These are phyloP conservation scores for Leccinum obscurum DNA, from an alignment of 768 basidiomycete species.

Conservation along the genomic window DNA sequence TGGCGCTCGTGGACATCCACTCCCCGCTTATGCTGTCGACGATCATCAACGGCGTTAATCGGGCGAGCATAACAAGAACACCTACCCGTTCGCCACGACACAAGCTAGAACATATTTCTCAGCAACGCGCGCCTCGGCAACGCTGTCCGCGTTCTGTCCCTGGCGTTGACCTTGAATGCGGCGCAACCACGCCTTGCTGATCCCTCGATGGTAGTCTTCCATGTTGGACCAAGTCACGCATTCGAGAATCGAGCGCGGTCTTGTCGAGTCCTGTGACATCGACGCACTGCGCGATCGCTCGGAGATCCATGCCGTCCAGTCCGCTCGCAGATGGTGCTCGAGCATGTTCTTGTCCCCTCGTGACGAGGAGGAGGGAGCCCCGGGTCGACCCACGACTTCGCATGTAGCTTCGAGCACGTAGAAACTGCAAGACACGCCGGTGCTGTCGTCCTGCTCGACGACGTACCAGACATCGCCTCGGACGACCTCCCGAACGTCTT, in stretches of 20 bases:
- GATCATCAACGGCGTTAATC: too few relatives aligned
- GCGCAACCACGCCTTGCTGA: conserved; percentile 65
- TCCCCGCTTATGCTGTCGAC: too few relatives aligned
- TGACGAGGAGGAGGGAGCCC: conserved; percentile 15
- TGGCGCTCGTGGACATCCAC: too few relatives aligned
- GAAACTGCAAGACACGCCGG: conserved; percentile 31
- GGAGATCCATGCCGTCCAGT: conserved; percentile 66
- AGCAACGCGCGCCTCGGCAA: conserved; percentile 50
- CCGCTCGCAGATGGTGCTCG: conserved; percentile 43
- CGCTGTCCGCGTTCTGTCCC: conserved; percentile 41
- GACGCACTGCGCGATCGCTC: conserved; percentile 11
- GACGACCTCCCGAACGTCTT: conserved; percentile 53
- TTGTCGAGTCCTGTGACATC: neutral
- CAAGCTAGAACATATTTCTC: conserved; percentile 67
- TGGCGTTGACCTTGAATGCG: conserved; percentile 37
- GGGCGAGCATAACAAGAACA: neutral
- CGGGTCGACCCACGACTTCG: conserved; percentile 59
- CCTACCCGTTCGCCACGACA: conserved; percentile 70
- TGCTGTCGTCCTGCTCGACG: conserved; percentile 26
- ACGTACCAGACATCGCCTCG: conserved; percentile 62
- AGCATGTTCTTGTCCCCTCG: neutral
- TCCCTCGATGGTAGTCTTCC: conserved; percentile 68
- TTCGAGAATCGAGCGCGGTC: conserved; percentile 4
- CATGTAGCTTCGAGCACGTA: conserved; percentile 72
- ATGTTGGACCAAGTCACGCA: conserved; percentile 9